These are phyloP conservation scores for Pouteria campechiana DNA, from an alignment of 179 eudicot species.

Conservation along the genomic window DNA sequence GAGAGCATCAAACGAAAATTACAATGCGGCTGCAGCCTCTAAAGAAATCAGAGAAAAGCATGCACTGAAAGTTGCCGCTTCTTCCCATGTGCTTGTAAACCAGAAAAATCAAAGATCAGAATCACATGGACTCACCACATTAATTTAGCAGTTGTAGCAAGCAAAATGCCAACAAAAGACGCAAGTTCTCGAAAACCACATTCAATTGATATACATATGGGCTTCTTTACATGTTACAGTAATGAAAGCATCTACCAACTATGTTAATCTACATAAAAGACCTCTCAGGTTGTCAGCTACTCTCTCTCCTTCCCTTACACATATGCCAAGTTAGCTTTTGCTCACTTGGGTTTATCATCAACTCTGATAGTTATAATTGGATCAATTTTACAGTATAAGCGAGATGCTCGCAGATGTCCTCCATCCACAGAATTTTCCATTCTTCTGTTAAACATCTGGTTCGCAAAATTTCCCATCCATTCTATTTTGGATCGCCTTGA, in stretches of 20 bases:
- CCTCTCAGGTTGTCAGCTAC: no score
- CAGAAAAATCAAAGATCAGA: no score
- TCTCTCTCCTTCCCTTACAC: no score
- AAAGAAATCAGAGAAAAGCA: no score
- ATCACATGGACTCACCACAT: no score
- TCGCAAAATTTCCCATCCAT: slow-evolving; percentile 54
- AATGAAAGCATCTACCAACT: no score
- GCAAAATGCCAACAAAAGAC: neutral
- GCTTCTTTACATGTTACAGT: slow-evolving; percentile 48
- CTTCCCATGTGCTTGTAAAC: no score
- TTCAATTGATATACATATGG: slow-evolving; percentile 38
- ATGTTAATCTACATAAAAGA: no score
- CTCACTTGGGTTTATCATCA: slow-evolving; percentile 14
- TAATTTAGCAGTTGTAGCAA: no score
- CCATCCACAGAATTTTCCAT: slow-evolving; percentile 2
- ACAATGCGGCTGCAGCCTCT: no score
- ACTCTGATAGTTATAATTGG: neutral
- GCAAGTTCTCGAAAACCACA: slow-evolving; percentile 7
- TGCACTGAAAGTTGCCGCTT: no score
- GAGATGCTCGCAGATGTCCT: slow-evolving; percentile 14
- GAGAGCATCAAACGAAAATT: no score
- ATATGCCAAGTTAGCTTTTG: slow-evolving; percentile 22
- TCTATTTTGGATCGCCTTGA: slow-evolving; percentile 74
- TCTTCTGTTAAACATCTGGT: slow-evolving; percentile 21
- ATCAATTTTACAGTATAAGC: slow-evolving; percentile 29